Conservation (phyloP, 1,284 basidiomycete genomes). For the Bjerkandera adusta region DNA sequence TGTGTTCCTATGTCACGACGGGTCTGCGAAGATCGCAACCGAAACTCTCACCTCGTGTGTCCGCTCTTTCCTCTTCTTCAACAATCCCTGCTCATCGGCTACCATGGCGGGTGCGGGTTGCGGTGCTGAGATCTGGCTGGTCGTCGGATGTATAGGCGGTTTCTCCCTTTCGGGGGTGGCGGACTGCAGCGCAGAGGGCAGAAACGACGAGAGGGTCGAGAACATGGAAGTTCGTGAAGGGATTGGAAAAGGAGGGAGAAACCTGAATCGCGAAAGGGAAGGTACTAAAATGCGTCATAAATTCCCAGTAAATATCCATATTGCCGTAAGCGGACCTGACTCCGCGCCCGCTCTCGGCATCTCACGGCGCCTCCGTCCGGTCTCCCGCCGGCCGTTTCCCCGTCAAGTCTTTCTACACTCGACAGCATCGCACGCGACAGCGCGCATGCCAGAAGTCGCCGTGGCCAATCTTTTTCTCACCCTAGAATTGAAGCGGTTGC, state of each 20-base stretch:
- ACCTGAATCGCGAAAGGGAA: not conserved
- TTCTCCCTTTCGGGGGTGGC: conserved; percentile 18
- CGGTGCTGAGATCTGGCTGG: conserved; percentile 21
- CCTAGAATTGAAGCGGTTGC: too few species aligned
- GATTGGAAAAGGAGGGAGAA: conserved; percentile 2
- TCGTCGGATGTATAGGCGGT: conserved; percentile 12
- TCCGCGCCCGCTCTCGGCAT: too few species aligned
- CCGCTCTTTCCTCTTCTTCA: conserved; percentile 46
- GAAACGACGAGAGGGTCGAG: conserved; percentile 56
- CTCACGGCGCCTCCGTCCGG: too few species aligned
- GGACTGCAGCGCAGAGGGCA: conserved; percentile 54
- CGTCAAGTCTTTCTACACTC: too few species aligned
- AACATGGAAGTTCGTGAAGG: conserved; percentile 42
- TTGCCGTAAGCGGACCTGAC: too few species aligned
- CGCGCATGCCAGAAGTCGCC: too few species aligned
- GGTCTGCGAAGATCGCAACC: not conserved
- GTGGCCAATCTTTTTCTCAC: too few species aligned
- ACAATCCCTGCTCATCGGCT: conserved; percentile 29
- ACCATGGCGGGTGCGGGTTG: conserved; percentile 20
- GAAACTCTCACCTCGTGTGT: conserved; percentile 49
- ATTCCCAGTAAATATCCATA: too few species aligned
- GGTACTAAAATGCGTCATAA: too few species aligned
- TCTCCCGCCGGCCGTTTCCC: too few species aligned
- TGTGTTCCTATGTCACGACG: conserved; percentile 29
- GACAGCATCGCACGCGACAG: too few species aligned